phyloP scores from a whole-genome alignment of 169 alveolate genomes.

The Eimeria praecox region DNA sequence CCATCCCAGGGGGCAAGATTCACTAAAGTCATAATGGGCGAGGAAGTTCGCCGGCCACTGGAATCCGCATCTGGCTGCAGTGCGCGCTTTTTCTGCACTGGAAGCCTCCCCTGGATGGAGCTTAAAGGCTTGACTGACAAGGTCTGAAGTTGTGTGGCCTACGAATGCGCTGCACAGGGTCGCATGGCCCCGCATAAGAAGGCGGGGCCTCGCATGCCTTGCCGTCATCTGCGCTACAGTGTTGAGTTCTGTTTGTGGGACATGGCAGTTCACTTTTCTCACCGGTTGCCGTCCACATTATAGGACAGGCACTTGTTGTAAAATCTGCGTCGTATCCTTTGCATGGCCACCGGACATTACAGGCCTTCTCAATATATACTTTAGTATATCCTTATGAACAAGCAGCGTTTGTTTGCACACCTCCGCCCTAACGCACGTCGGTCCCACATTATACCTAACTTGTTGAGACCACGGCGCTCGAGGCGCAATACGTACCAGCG shows the following conservation, averaged over 20 bases:
- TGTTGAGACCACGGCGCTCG: not conserved
- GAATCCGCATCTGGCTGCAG: slow-evolving; percentile 60
- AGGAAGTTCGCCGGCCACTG: slow-evolving; percentile 61
- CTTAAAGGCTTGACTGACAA: not conserved
- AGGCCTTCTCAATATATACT: not conserved
- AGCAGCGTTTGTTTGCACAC: not conserved
- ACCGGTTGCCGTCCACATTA: slow-evolving; percentile 69
- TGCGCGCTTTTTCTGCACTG: slow-evolving; percentile 52
- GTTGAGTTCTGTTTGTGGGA: not conserved
- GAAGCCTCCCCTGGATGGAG: slow-evolving; percentile 9
- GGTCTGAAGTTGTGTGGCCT: not conserved
- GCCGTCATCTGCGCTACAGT: slow-evolving; percentile 65
- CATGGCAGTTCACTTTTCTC: not conserved
- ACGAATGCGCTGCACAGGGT: slow-evolving; percentile 49
- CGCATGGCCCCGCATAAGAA: slow-evolving; percentile 79
- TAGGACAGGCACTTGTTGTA: slow-evolving; percentile 65
- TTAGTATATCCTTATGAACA: not conserved
- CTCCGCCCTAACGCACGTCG: slow-evolving; percentile 41
- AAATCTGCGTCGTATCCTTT: slow-evolving; percentile 62
- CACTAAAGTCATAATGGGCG: slow-evolving; percentile 59
- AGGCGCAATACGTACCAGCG: slow-evolving; percentile 40
- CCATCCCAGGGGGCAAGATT: slow-evolving; percentile 80
- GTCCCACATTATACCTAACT: not conserved
- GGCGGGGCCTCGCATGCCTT: slow-evolving; percentile 80
- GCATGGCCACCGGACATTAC: slow-evolving; percentile 79